Percentiles rank a stretch among this genome's conserved stretches.
Evolutionary conservation across 1,139 yeast species (phyloP).

Genomic region (Eremothecium coryli): DNA sequence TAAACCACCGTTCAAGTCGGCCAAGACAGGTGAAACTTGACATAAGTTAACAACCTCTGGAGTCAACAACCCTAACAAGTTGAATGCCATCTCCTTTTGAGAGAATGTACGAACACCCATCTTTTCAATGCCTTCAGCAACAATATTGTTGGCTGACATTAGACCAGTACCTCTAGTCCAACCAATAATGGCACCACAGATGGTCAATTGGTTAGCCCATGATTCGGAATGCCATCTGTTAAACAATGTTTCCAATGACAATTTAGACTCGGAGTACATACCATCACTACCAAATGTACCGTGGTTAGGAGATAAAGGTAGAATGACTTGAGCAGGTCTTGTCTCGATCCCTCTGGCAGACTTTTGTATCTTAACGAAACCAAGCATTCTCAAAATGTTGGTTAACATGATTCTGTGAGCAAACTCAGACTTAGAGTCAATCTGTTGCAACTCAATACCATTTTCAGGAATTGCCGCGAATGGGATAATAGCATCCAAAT

Average conservation of each 20-base stretch:
- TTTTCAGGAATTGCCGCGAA: constrained; percentile 98
- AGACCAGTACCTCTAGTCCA: constrained; percentile 99
- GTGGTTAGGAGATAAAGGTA: constrained; percentile 96
- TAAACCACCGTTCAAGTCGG: constrained; percentile 97
- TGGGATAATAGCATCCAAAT: constrained; percentile 89
- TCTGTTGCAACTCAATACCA: constrained; percentile 87
- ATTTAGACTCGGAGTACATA: constrained; percentile 92
- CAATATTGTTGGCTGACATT: constrained; percentile 93
- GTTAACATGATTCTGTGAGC: constrained; percentile 99
- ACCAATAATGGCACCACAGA: constrained; percentile 97
- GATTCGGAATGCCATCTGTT: constrained; percentile 98
- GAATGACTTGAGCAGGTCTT: constrained; percentile 94
- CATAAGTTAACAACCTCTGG: constrained; percentile 79
- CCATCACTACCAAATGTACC: constrained; percentile 99
- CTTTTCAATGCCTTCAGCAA: constrained; percentile 95
- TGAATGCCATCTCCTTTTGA: constrained; percentile 98
- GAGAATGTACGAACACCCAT: constrained; percentile 96
- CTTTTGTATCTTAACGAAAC: constrained; percentile 81
- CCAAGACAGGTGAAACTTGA: constrained; percentile 91
- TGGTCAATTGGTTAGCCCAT: constrained; percentile 88
- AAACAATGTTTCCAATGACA: constrained; percentile 88
- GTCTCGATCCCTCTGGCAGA: constrained; percentile 67
- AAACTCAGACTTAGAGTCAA: constrained; percentile 91
- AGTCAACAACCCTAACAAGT: constrained; percentile 85
- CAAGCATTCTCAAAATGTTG: constrained; percentile 83